Evolutionary conservation across 176 grass and related monocot genomes (phyloP), one percentile per base, ranked within the genome.

Genomic region (Tillandsia leiboldiana): DNA sequence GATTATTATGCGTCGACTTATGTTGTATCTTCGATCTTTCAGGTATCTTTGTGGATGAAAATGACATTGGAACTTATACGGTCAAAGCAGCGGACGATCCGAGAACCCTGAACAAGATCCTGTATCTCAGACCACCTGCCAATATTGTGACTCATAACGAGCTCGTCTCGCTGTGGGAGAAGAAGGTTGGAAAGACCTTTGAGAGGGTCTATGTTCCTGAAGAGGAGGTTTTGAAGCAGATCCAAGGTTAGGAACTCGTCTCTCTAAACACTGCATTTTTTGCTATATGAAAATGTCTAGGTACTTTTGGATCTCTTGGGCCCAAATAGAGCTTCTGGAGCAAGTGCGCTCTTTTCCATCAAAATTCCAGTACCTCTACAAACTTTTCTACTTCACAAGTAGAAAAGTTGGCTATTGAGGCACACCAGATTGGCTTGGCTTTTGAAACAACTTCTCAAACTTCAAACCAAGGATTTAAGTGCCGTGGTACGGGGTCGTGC

Each of bases 1-100:
- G 33, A 42, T 42, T 42, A 42, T 42, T 8, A 22, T 59, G 1
- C 1, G 20, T 9, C 22, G 20, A 20, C 54, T 59, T 59, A 9
- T 22, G n/a, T 18, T 20, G n/a, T 20, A 17, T 18, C 12, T 59
- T 59, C 54, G 9, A 17, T 59, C 54, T 69, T 75, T 53, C 66
- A 89, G 83, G 1, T 0, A 75, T 78, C 42, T 86, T 76, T 76
- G 70, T 81, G 2, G 76, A 86, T 14, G 83, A 90, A 56, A 70
- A 12, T 2, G 88, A 87, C 79, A 63, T 84, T 51, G 88, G 26
- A 9, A 68, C 84, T 1, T 91, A 81, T 78, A 84, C 78, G 0
- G 73, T 87, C 2, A 71, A 52, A 58, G 88, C 88, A n/a, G 84
- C 79, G 12, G 84, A 67, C 4, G 88, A 91, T 49, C 78, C 84